Percentiles rank a stretch among this genome's conserved stretches.
Evolutionary conservation across 495 filamentous ascomycete genomes (phyloP).

Genomic region (Umbilicaria muhlenbergii): DNA sequence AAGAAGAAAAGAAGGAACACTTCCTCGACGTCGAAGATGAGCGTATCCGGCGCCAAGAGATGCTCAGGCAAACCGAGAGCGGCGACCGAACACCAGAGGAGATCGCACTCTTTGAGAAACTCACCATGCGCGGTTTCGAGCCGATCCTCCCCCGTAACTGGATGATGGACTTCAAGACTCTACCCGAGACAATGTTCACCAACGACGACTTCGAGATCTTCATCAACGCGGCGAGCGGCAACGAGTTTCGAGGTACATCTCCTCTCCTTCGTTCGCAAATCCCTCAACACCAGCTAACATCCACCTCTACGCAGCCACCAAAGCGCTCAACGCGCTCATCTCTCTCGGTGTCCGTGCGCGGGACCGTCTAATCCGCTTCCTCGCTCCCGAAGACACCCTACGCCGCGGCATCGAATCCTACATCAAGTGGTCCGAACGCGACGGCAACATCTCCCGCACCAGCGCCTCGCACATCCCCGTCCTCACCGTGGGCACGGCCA

Average conservation of each 20-base stretch:
- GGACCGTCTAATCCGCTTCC: constrained; percentile 18
- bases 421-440: constrained; percentile 28
- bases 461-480: constrained; percentile 13
- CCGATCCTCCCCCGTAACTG: constrained; percentile 38
- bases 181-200: constrained; percentile 43
- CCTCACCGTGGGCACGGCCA: constrained; percentile 20
- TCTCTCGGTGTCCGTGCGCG: constrained; percentile 24
- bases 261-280: neutral
- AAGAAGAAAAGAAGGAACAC: constrained; percentile 6
- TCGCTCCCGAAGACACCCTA: constrained; percentile 18
- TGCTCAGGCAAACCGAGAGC: constrained; percentile 10
- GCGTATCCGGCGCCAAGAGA: constrained; percentile 13
- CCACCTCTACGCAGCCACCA: constrained; percentile 15
- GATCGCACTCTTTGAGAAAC: constrained; percentile 34
- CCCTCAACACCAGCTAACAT: neutral
- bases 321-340: constrained; percentile 23
- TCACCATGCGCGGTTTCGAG: constrained; percentile 44
- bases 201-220: constrained; percentile 23
- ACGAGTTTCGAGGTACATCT: constrained; percentile 23
- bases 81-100: constrained; percentile 35
- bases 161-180: constrained; percentile 42
- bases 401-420: constrained; percentile 21
- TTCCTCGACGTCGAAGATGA: constrained; percentile 8
- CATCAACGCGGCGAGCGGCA: constrained; percentile 26
- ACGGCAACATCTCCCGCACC: constrained; percentile 14